Percentiles rank a stretch among this genome's conserved stretches.
Conservation (phyloP, 176 grass and related monocot genomes). For the Cenchrus americanus region DNA sequence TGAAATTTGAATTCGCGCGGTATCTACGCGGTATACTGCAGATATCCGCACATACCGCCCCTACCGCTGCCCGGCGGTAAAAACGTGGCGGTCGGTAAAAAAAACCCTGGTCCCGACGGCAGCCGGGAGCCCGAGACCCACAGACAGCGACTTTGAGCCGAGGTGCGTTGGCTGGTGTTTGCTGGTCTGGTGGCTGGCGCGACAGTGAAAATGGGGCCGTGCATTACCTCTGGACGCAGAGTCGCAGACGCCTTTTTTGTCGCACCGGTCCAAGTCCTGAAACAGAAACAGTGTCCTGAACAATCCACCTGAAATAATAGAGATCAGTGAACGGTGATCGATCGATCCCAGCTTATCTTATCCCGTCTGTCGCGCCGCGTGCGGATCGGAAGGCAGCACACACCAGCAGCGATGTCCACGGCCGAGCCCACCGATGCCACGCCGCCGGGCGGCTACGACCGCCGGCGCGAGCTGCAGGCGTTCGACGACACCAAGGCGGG, state of each 20-base stretch:
- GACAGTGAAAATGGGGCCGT: background rate
- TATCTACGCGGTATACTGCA: no score
- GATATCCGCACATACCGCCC: no score
- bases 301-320: background rate
- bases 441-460: conserved; percentile 8
- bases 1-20: no score
- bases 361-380: background rate
- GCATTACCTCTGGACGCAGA: background rate
- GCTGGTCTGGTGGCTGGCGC: background rate
- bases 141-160: background rate
- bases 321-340: background rate
- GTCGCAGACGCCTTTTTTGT: no score
- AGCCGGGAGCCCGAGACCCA: no score
- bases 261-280: background rate
- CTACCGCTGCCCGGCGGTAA: no score
- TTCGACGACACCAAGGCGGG: conserved; percentile 75
- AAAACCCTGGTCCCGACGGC: no score
- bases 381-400: background rate
- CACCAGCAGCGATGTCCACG: background rate
- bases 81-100: no score
- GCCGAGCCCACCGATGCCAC: no score
- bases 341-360: background rate
- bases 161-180: no score
- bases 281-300: no score
- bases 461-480: conserved; percentile 40